phyloP scores from a whole-genome alignment of 352 stramenopile species.

The Phytophthora citrophthora region DNA sequence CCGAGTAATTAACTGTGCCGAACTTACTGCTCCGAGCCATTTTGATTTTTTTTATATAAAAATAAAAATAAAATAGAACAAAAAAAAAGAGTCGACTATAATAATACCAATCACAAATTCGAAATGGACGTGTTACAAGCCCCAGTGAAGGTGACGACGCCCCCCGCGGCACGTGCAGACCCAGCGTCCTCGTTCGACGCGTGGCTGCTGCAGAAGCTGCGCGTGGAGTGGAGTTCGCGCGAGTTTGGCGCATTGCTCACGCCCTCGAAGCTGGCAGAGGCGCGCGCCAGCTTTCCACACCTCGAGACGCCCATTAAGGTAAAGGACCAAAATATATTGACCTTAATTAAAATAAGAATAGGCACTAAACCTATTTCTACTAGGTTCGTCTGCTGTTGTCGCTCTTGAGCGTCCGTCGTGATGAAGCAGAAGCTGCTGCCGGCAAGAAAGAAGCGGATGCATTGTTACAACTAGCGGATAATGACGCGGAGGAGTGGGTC shows the following conservation, averaged over 20 bases:
- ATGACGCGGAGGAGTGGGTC: slow-evolving; percentile 79
- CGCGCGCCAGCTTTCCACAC: slow-evolving; percentile 59
- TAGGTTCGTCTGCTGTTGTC: slow-evolving; percentile 68
- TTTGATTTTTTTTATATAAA: no score
- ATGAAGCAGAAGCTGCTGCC: slow-evolving; percentile 46
- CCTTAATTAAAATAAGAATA: background rate
- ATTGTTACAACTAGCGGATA: slow-evolving; percentile 60
- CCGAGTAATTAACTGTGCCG: slow-evolving; percentile 54
- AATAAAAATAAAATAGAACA: slow-evolving; percentile 10
- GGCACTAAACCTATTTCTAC: background rate
- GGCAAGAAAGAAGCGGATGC: slow-evolving; percentile 55
- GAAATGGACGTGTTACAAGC: background rate
- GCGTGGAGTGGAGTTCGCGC: slow-evolving; percentile 75
- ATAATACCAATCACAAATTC: background rate
- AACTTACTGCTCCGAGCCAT: background rate
- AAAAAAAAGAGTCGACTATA: background rate
- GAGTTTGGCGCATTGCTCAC: slow-evolving; percentile 72
- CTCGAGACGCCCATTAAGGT: slow-evolving; percentile 78
- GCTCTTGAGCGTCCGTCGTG: slow-evolving; percentile 65
- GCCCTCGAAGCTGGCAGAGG: slow-evolving; percentile 61
- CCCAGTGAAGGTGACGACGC: slow-evolving; percentile 14
- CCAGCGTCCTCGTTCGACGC: slow-evolving; percentile 47
- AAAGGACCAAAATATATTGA: background rate
- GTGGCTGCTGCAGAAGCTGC: slow-evolving; percentile 82
- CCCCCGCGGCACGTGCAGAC: slow-evolving; percentile 1